A percentile compares a stretch with the other conserved stretches of the same genome.
Evolutionary conservation across 2,329 filamentous ascomycete species (phyloP).

Genomic region (Sporothrix phasma): DNA sequence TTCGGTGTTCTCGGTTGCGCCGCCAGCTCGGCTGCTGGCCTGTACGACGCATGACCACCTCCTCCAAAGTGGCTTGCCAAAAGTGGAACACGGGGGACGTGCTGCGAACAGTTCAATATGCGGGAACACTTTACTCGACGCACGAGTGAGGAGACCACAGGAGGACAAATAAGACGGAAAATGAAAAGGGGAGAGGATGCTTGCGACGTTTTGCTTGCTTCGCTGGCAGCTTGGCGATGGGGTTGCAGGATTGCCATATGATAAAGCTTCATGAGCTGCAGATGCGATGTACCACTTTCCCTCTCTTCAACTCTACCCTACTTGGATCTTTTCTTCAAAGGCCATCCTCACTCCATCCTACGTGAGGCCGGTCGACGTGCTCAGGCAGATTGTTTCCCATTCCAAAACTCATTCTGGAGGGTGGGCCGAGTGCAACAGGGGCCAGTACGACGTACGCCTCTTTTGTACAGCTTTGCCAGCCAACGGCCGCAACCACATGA

Average conservation of each 20-base stretch:
- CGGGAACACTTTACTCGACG: neutral
- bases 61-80: neutral
- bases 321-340: neutral
- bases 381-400: neutral
- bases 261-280: neutral
- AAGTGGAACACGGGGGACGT: neutral
- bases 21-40: neutral
- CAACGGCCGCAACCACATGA: neutral
- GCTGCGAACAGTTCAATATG: neutral
- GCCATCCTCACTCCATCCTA: slow-evolving; percentile 4
- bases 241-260: neutral
- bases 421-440: neutral
- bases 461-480: neutral
- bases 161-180: no score
- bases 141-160: neutral
- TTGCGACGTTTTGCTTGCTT: neutral
- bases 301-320: neutral
- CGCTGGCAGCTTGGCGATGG: slow-evolving; percentile 7
- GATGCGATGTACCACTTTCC: slow-evolving; percentile 5
- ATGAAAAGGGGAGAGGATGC: neutral
- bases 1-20: neutral
- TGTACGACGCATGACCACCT: neutral
- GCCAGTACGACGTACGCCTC: neutral
- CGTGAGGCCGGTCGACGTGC: neutral
- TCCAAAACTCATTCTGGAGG: no score